A percentile compares a stretch with the other conserved stretches of the same genome.
phyloP scores from a whole-genome alignment of 441 rosid species.

The Brassica balearica region DNA sequence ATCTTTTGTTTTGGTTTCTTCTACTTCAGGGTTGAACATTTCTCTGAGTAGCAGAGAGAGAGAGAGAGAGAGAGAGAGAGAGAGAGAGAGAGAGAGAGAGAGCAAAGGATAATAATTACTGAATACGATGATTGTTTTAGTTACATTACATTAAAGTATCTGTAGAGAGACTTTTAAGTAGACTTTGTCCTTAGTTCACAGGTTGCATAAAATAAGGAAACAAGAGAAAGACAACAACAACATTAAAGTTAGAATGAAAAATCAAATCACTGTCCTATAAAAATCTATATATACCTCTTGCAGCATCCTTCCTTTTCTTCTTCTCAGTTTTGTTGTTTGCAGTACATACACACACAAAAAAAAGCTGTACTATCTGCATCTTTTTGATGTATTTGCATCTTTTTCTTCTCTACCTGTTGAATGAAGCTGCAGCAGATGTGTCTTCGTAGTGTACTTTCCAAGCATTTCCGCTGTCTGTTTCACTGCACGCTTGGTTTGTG shows the following conservation, averaged over 20 bases:
- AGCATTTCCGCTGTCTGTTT: slow-evolving; percentile 81
- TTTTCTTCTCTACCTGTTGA: slow-evolving; percentile 57
- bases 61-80: not conserved
- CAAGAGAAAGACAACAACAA: slow-evolving; percentile 21
- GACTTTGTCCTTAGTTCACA: slow-evolving; percentile 28
- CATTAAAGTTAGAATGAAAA: slow-evolving; percentile 37
- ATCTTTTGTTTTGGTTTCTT: not conserved
- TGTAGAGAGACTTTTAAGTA: not conserved
- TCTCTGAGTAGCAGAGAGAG: not conserved
- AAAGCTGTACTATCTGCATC: slow-evolving; percentile 35
- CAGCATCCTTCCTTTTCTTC: slow-evolving; percentile 26
- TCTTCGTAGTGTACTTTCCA: slow-evolving; percentile 90
- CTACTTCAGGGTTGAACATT: not conserved
- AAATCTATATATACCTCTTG: slow-evolving; percentile 39
- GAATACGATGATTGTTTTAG: not conserved
- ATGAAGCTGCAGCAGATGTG: slow-evolving; percentile 86
- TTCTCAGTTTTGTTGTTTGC: slow-evolving; percentile 36
- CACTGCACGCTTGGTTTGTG: slow-evolving; percentile 88
- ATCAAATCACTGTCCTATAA: slow-evolving; percentile 38
- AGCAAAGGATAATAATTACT: not conserved
- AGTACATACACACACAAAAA: slow-evolving; percentile 32
- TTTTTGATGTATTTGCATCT: slow-evolving; percentile 30
- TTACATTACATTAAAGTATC: slow-evolving; percentile 1
- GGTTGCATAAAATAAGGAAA: slow-evolving; percentile 31
- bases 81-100: not conserved